phyloP scores from a whole-genome alignment of 176 grass and related monocot genomes.

The Chloris gayana region DNA sequence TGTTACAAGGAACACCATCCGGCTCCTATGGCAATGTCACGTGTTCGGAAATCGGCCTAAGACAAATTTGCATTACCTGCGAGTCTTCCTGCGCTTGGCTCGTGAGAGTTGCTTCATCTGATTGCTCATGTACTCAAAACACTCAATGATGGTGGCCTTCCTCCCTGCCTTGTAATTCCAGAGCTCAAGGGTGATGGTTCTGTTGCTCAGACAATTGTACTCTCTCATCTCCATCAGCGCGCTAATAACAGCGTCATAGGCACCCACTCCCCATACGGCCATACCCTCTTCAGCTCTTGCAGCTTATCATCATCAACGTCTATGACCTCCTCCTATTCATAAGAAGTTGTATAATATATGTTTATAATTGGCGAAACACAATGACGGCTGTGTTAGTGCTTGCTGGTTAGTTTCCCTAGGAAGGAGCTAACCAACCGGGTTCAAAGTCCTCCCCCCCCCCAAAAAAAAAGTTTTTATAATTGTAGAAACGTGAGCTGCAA shows the following conservation, averaged over 20 bases:
- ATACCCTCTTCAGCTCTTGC: too few relatives aligned
- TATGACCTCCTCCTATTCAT: constrained; percentile 14
- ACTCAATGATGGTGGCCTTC: constrained; percentile 33
- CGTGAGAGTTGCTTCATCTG: neutral
- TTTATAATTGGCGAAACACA: neutral
- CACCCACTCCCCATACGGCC: too few relatives aligned
- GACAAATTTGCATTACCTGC: neutral
- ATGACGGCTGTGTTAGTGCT: too few relatives aligned
- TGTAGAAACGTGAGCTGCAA: neutral
- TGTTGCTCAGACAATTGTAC: neutral
- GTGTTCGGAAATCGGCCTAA: neutral
- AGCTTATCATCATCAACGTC: too few relatives aligned
- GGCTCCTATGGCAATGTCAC: neutral
- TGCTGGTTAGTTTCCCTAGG: constrained; percentile 54
- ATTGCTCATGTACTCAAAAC: constrained; percentile 1
- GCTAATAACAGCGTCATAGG: neutral
- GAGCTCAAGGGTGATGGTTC: neutral
- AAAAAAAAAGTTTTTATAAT: too few relatives aligned
- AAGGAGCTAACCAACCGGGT: constrained; percentile 38
- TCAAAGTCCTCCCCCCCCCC: too few relatives aligned
- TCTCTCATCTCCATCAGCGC: constrained; percentile 35
- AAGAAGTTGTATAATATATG: neutral
- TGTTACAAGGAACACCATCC: neutral
- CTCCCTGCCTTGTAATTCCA: constrained; percentile 32
- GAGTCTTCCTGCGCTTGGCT: neutral